Base-by-base conservation (phyloP, 2,329 filamentous ascomycete species). In the Aspergillus ochraceus region DNA sequence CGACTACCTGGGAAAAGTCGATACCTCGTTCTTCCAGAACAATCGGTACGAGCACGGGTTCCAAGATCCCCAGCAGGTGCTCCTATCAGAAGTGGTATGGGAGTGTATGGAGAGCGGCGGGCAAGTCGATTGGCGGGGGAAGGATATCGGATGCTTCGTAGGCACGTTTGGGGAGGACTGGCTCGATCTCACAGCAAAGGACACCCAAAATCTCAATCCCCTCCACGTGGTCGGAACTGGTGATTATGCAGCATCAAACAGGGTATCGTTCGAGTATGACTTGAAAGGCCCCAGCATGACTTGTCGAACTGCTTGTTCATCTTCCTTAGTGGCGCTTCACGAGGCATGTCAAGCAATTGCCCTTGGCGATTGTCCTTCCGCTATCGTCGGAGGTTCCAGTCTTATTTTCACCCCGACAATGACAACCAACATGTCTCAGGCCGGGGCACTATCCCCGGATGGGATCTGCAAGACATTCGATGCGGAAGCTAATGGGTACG, bases 381-480 rank as follows among this genome's bases (percentile, higher is more conserved):
- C 67, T 0, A 57, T 80, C 1, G 74, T 72, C 3, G 76, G 73
- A 1, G 76, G 78, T 11, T 66, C 72, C 1, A 60, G 57, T 22
- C 45, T 63, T 4, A 58, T 63, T 6, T 65, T 70, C 12, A 67
- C 66, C n/a, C 70, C 70, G 1, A 67, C 71, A 0, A 59, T 71
- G 60, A 69, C 54, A 3, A 59, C 54, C n/a, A 59, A 55, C 3
- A 64, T 70, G 54, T 61, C 63, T 0, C 60, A 63, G 5, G 62
- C 59, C 24, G 55, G 58, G 22, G 65, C 83, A 32, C 59, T 83
- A 0, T 80, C 75, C 14, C 70, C 73, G 0, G 76, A 72, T 19
- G 82, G 83, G 0, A 68, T 74, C 10, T 84, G 81, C 58, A 80
- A 79, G 47, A 73, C 79, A 3, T 83, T 81, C 53, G 79, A 81